Evolutionary conservation across 306 rosid species (phyloP), one percentile per base, ranked within the genome.

Genomic region (Nissolia schottii): DNA sequence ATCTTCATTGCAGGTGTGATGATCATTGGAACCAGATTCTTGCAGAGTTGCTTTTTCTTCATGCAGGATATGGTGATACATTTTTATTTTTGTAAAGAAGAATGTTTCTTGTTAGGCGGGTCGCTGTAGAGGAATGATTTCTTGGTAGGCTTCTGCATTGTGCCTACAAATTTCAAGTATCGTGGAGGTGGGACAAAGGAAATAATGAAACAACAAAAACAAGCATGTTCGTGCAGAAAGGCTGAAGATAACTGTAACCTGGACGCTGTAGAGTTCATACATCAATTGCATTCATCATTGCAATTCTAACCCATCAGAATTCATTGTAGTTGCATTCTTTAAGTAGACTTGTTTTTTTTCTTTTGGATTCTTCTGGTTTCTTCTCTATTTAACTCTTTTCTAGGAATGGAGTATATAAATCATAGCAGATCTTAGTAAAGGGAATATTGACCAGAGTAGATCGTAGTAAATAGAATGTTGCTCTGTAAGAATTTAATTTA

Each of bases 41-140:
- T 75, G 84, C 71, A 24, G 81, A 64, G 77, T 78, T 67, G 29
- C n/a, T 75, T 83, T 83, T 71, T 71, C 81, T 71, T 68, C 84
- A 70, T 79, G 65, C 87, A 65, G 73, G 77, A 56, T 74, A 34
- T 70, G 70, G 69, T 59, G 70, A 54, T 68, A 74, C 81, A 63
- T 58, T 45, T 70, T 74, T 25, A 48, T 54, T 78, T 76, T 71
- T 41, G 19, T 27, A 8, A 14, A 35, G 37, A 64, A 14, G 2
- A 53, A 25, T 54, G 25, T 41, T 9, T 49, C 29, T 18, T 4
- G 38, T 63, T 51, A 12, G 71, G 29, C 12, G 23, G 64, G 14
- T 73, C 35, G n/a, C 46, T 18, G 55, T 70, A 53, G 34, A 57
- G 77, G 64, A 61, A 77, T 23, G 76, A 34, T 51, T 31, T 66